Conservation (phyloP, 805 yeast genomes). For the Kuraishia capsulata region DNA sequence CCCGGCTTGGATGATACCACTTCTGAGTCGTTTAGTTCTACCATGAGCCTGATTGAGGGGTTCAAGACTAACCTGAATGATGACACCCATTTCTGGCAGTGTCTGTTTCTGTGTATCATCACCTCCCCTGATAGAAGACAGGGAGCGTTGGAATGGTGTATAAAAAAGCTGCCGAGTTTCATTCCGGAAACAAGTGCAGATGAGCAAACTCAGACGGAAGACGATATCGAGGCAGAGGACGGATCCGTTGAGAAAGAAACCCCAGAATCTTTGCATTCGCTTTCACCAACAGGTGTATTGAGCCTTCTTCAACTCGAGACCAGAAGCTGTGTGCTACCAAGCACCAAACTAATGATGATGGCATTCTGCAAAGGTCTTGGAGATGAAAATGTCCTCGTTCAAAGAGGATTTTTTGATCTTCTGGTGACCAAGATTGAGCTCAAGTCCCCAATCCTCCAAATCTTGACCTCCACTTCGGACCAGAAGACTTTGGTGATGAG, state of each 20-base stretch:
- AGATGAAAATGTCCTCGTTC: constrained; percentile 63
- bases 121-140: constrained; percentile 71
- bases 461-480: constrained; percentile 40
- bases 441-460: constrained; percentile 45
- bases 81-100: constrained; percentile 81
- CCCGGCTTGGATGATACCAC: constrained; percentile 93
- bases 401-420: constrained; percentile 83
- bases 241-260: constrained; percentile 5
- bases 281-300: constrained; percentile 3
- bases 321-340: constrained; percentile 57
- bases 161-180: constrained; percentile 55
- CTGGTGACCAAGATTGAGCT: constrained; percentile 61
- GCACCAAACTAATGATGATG: constrained; percentile 68
- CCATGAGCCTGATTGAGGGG: constrained; percentile 49
- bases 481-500: constrained; percentile 48
- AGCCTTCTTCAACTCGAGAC: constrained; percentile 30
- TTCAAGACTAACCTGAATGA: constrained; percentile 50
- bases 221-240: constrained; percentile 3
- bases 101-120: constrained; percentile 64
- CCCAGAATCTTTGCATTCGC: constrained; percentile 3
- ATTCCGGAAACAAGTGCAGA: constrained; percentile 18
- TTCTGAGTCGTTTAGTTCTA: constrained; percentile 65
- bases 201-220: neutral
- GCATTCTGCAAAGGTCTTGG: constrained; percentile 65
- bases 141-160: constrained; percentile 78